Evolutionary conservation across 2,329 filamentous ascomycete genomes (phyloP), one percentile per base, ranked within the genome.

Genomic region (Xylaria digitata): DNA sequence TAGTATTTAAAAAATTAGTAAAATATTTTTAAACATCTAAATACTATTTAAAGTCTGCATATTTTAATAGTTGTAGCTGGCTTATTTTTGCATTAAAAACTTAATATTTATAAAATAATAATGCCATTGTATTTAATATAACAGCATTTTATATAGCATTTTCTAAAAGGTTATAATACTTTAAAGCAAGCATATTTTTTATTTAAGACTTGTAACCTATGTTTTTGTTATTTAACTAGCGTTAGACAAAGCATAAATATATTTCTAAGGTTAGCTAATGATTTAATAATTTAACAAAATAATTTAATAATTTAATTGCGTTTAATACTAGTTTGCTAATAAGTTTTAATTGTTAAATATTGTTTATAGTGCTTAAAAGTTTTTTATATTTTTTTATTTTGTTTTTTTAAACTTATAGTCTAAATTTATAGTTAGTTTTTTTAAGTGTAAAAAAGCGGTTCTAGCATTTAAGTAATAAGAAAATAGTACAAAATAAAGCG

Each of bases 51-150:
- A 52, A 52, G 1, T 19, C 11, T 11, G 9, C 6, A 52, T 37
- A 52, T 37, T 52, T 52, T 19, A 37, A 52, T 52, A 52, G 3
- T 37, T n/a, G n/a, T n/a, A n/a, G n/a, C n/a, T n/a, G n/a, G n/a
- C n/a, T n/a, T n/a, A n/a, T n/a, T n/a, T n/a, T 52, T 52, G 19
- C 1, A 2, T 37, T 32, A 1, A 52, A 11, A 9, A 52, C 37
- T 11, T 34, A 37, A 19, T 19, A 37, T 19, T 9, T 21, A 37
- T 52, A 37, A 34, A 37, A 34, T 9, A 37, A 34, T 11, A 53
- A 53, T 13, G 6, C 30, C 19, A 19, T 8, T 6, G 11, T 21
- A 37, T 52, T 52, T 9, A 19, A n/a, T n/a, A 37, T 52, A 19
- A 52, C 2, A 1, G 3, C 9, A 9, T 53, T 21, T 15, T 53